phyloP scores from a whole-genome alignment of 345 rosid species.

The Eucalyptus victrix region DNA sequence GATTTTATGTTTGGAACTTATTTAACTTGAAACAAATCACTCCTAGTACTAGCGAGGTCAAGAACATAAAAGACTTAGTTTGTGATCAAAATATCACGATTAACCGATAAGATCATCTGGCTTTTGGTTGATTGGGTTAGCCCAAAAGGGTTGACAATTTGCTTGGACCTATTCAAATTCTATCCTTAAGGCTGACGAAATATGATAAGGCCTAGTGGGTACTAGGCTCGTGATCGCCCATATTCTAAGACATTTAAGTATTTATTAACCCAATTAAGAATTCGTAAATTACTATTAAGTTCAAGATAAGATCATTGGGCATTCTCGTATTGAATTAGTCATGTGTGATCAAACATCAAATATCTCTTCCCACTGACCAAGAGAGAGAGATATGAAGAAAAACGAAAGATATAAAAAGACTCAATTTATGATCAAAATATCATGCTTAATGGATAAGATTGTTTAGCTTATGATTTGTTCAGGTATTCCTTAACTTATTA shows the following conservation, averaged over 20 bases:
- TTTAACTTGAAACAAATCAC: too few species aligned
- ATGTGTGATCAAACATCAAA: background rate
- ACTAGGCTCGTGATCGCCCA: background rate
- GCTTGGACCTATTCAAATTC: rapidly evolving
- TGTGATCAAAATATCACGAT: background rate
- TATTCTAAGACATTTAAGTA: background rate
- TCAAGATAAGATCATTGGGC: rapidly evolving
- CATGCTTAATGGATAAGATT: too few species aligned
- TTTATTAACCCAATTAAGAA: background rate
- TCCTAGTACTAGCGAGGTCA: background rate
- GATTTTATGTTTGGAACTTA: too few species aligned
- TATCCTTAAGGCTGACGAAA: background rate
- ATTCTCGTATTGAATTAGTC: background rate
- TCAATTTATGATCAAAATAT: too few species aligned
- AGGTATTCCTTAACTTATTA: background rate
- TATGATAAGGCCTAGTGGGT: background rate
- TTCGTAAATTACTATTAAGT: background rate
- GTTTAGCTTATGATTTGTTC: background rate
- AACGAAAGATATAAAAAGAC: too few species aligned
- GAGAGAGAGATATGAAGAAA: background rate
- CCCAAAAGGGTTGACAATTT: background rate
- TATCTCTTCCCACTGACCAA: background rate
- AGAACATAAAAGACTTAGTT: background rate
- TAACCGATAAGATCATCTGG: rapidly evolving
- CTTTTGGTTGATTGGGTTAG: rapidly evolving